Percentiles rank a stretch among this genome's conserved stretches.
These are phyloP conservation scores for Fraxinus nigra DNA, from an alignment of 305 asterid species.

Conservation along the genomic window DNA sequence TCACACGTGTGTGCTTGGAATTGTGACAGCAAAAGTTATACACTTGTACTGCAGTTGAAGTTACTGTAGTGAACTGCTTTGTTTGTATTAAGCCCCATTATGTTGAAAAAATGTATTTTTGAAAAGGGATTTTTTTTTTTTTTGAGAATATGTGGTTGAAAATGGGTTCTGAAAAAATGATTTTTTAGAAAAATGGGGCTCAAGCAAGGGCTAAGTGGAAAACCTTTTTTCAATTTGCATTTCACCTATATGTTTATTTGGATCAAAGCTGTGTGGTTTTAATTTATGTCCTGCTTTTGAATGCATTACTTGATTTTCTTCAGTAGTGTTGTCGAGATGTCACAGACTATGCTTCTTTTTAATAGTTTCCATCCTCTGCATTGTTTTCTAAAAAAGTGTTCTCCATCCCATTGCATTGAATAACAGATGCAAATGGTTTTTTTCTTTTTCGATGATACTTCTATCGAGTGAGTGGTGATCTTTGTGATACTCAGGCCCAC, in stretches of 20 bases:
- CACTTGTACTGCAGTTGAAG: not conserved
- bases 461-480: conserved; percentile 34
- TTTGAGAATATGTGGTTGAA: too few relatives aligned
- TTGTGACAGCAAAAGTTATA: not conserved
- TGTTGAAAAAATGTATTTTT: too few relatives aligned
- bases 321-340: not conserved
- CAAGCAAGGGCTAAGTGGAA: not conserved
- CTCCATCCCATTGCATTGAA: conserved; percentile 20
- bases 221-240: not conserved
- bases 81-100: not conserved
- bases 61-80: not conserved
- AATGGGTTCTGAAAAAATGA: too few relatives aligned
- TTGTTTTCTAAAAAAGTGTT: conserved; percentile 10
- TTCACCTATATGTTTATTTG: not conserved
- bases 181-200: too few relatives aligned
- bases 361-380: not conserved
- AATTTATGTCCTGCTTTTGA: not conserved
- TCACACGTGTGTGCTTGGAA: not conserved
- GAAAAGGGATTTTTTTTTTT: too few relatives aligned
- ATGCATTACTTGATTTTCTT: conserved; percentile 1
- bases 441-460: conserved; percentile 8
- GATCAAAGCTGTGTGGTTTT: not conserved
- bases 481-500: conserved; percentile 48
- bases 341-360: not conserved
- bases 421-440: conserved; percentile 26